Evolutionary conservation across 805 yeast species (phyloP).

Genomic region (Wickerhamomyces rabaulensis): DNA sequence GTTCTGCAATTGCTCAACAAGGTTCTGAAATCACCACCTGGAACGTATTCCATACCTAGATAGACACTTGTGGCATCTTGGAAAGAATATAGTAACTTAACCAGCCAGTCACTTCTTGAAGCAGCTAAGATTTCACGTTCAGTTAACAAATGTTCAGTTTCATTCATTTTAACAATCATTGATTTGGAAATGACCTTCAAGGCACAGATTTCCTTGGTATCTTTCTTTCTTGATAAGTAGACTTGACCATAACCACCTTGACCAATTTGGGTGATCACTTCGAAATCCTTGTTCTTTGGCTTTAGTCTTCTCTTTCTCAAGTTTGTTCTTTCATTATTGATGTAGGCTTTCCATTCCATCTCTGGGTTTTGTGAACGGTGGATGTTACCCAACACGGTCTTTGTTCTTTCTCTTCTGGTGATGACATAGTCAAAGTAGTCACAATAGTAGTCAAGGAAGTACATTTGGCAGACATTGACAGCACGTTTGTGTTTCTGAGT

Average conservation of each 20-base stretch:
- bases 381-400: slow-evolving; percentile 58
- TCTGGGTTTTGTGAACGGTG: slow-evolving; percentile 30
- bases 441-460: slow-evolving; percentile 91
- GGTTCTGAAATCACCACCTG: slow-evolving; percentile 98
- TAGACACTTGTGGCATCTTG: slow-evolving; percentile 88
- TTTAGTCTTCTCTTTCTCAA: slow-evolving; percentile 85
- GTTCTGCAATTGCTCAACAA: slow-evolving; percentile 89
- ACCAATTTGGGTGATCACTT: slow-evolving; percentile 96
- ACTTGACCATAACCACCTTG: slow-evolving; percentile 99
- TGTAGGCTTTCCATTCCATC: slow-evolving; percentile 68
- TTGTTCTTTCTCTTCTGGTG: slow-evolving; percentile 76
- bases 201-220: slow-evolving; percentile 93
- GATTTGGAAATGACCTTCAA: slow-evolving; percentile 86
- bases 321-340: slow-evolving; percentile 77
- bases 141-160: slow-evolving; percentile 90
- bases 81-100: slow-evolving; percentile 87
- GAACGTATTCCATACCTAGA: slow-evolving; percentile 98
- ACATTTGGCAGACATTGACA: slow-evolving; percentile 90
- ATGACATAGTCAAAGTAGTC: slow-evolving; percentile 93
- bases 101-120: slow-evolving; percentile 93
- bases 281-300: slow-evolving; percentile 93
- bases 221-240: slow-evolving; percentile 90
- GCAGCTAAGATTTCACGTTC: slow-evolving; percentile 97
- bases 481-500: slow-evolving; percentile 67
- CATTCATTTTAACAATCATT: slow-evolving; percentile 81